Conservation (phyloP, 306 rosid species). For the Boehmeria nivea region DNA sequence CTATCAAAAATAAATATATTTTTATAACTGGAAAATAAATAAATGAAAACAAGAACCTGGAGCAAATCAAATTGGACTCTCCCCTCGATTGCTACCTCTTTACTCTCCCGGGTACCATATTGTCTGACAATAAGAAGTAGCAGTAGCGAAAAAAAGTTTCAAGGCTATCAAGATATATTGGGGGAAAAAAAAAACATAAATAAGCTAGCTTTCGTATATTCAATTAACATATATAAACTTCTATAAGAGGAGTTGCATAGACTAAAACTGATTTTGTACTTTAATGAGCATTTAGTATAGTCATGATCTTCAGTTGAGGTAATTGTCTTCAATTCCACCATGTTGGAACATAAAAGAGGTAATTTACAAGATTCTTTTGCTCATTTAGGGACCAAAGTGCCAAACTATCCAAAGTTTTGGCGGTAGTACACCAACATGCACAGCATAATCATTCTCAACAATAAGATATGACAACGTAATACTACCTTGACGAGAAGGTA, state of each 20-base stretch:
- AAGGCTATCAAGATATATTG: neutral
- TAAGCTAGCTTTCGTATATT: neutral
- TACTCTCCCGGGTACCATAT: constrained; percentile 91
- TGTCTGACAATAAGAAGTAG: constrained; percentile 45
- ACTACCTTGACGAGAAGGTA: constrained; percentile 92
- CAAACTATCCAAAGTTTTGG: too few relatives aligned
- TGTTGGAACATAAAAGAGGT: neutral
- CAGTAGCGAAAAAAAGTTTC: constrained; percentile 10
- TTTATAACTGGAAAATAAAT: neutral
- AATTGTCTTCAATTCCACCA: neutral
- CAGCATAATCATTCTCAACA: neutral
- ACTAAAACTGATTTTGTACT: too few relatives aligned
- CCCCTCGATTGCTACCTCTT: constrained; percentile 90
- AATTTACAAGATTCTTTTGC: too few relatives aligned
- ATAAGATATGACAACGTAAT: neutral
- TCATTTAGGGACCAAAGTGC: neutral
- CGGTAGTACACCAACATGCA: too few relatives aligned
- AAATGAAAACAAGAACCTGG: constrained; percentile 51
- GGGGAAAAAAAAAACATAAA: neutral
- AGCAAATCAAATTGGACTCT: constrained; percentile 98
- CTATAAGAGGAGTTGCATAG: too few relatives aligned
- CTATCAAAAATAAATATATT: neutral
- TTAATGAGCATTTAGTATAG: neutral
- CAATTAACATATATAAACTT: too few relatives aligned
- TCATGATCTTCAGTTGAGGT: neutral